Evolutionary conservation across 768 basidiomycete species (phyloP).

Genomic region (Pluteus cervinus): DNA sequence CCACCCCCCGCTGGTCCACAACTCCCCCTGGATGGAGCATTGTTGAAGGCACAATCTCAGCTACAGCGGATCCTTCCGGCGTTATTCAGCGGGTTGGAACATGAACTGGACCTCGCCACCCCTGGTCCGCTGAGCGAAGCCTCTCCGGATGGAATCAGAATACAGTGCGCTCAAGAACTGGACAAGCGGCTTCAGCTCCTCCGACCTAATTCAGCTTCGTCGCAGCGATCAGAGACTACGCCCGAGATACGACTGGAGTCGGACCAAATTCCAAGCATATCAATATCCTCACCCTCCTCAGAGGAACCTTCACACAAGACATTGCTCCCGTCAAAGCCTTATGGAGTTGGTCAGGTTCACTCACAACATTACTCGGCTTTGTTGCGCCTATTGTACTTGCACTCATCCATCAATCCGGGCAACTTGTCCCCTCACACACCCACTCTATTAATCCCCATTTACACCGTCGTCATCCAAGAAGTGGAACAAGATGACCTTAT

Average conservation of each 20-base stretch:
- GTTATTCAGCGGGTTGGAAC: constrained; percentile 44
- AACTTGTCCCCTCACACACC: constrained; percentile 63
- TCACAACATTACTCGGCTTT: constrained; percentile 57
- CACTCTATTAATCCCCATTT: constrained; percentile 65
- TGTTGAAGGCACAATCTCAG: constrained; percentile 48
- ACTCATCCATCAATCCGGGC: constrained; percentile 66
- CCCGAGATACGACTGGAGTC: constrained; percentile 32
- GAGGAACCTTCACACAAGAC: too few relatives aligned
- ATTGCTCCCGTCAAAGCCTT: constrained; percentile 40
- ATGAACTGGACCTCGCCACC: constrained; percentile 39
- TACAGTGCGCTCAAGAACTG: constrained; percentile 44
- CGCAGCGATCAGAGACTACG: constrained; percentile 24
- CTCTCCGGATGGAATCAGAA: constrained; percentile 39
- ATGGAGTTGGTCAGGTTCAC: constrained; percentile 42
- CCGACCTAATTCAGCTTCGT: constrained; percentile 20
- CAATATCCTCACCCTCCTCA: too few relatives aligned
- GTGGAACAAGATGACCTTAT: constrained; percentile 52
- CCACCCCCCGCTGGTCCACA: constrained; percentile 35
- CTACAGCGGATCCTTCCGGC: constrained; percentile 47
- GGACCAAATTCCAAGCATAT: too few relatives aligned
- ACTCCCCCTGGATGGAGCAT: constrained; percentile 36
- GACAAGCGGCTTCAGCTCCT: constrained; percentile 48
- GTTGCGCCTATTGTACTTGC: constrained; percentile 65
- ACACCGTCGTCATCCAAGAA: constrained; percentile 56
- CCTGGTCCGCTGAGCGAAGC: constrained; percentile 46